Base-by-base conservation (phyloP, 2,329 filamentous ascomycete species). In the Aspergillus brunneoviolaceus region DNA sequence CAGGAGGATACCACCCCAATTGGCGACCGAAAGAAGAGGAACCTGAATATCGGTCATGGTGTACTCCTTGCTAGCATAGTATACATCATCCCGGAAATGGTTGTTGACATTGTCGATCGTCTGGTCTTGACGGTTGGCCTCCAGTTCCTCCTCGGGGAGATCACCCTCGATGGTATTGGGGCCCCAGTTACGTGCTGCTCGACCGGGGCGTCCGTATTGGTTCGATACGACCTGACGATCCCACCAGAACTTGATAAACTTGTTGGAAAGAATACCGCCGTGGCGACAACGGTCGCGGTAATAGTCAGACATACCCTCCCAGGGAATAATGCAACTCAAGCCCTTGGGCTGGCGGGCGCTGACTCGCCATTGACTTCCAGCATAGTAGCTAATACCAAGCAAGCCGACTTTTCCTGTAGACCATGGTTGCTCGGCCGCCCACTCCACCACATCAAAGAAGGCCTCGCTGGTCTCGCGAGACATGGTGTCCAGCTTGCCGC, bases 1-100 rank as follows among this genome's bases (percentile, higher is more conserved):
- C 1, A 91, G 79, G 4, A 87, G 72, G 51, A 90, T 90, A 1
- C 87, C 87, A 11, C 87, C 88, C 87, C 87, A 90, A 70, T 90
- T 90, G 0, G 82, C 88, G 0, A 90, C 88, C 0, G 81, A 85
- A 0, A 90, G 80, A 0, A 90, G 67, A 0, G 88, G 88, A 51
- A 90, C 87, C 60, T 88, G 79, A 47, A 91, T 89, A 61, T 90
- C 86, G 16, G 77, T 81, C 70, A 89, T 78, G 51, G 84, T 77
- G 65, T 87, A 90, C 53, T 90, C 87, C 66, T 86, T 88, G 49
- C 81, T 85, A 0, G 85, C 81, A 60, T 89, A 89, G 72, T 89
- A 89, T 0, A 77, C 70, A 0, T 89, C 81, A 60, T 90, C 87
- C 0, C 85, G 82, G 74, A 85, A 91, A 10, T 72, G 74, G 69